Evolutionary conservation across 129 eudicot species (phyloP).

Genomic region (Helianthus annuus): DNA sequence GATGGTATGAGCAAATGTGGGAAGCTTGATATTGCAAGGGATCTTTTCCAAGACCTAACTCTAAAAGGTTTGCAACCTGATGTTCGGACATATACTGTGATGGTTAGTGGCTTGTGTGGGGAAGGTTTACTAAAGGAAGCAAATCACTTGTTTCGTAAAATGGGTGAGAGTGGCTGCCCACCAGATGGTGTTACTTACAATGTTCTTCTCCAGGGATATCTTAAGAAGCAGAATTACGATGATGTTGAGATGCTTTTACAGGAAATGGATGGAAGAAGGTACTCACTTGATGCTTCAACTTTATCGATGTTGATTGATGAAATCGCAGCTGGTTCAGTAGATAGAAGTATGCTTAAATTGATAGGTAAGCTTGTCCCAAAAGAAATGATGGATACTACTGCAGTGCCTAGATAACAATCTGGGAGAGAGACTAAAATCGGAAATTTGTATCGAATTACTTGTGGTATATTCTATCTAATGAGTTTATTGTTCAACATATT

Average conservation of each 20-base stretch:
- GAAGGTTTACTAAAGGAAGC: not conserved
- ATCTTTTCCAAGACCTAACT: too few species aligned
- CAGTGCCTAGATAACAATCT: too few species aligned
- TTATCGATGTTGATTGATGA: conserved; percentile 6
- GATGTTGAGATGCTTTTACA: conserved; percentile 12
- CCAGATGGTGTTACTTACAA: conserved; percentile 14
- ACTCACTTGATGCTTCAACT: conserved; percentile 17
- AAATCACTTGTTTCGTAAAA: conserved; percentile 9
- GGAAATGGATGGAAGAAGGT: conserved; percentile 14
- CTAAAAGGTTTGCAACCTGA: too few species aligned
- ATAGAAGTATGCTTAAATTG: conserved; percentile 9
- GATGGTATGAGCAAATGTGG: too few species aligned
- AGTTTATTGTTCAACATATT: too few species aligned
- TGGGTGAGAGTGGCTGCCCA: conserved; percentile 22
- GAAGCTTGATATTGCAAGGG: too few species aligned
- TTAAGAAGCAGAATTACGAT: not conserved
- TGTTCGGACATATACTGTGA: too few species aligned
- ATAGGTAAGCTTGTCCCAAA: conserved; percentile 20
- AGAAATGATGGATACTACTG: not conserved
- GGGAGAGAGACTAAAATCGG: too few species aligned
- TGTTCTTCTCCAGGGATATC: conserved; percentile 12
- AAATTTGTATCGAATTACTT: too few species aligned
- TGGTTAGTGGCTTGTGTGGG: too few species aligned
- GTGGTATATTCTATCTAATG: too few species aligned
- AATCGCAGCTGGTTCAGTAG: conserved; percentile 4